These are phyloP conservation scores for Saussurea involucrata DNA, from an alignment of 129 eudicot species.

Conservation along the genomic window DNA sequence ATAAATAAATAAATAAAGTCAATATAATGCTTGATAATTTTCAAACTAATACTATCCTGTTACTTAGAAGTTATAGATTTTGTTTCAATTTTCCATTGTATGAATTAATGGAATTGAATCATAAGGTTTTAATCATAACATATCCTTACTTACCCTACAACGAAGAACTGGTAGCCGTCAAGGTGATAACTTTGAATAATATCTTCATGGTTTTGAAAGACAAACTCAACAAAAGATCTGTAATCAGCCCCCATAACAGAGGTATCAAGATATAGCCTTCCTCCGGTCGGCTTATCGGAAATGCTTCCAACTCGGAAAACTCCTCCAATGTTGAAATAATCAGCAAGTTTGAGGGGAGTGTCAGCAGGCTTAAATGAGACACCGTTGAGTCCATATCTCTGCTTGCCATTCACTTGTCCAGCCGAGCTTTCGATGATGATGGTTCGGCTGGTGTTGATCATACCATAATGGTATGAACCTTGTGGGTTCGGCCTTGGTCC, in stretches of 20 bases:
- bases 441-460: conserved; percentile 68
- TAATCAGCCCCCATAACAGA: conserved; percentile 76
- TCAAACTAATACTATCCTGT: background rate
- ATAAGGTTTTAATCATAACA: background rate
- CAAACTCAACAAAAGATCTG: conserved; percentile 71
- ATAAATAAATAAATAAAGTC: too few relatives aligned
- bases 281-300: conserved; percentile 45
- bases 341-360: conserved; percentile 87
- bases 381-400: conserved; percentile 78
- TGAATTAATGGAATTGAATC: background rate
- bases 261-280: conserved; percentile 65
- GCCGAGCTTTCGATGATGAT: conserved; percentile 69
- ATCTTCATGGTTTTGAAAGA: conserved; percentile 62
- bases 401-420: conserved; percentile 67
- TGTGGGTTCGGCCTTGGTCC: conserved; percentile 99
- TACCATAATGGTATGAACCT: conserved; percentile 95
- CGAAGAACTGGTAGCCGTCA: conserved; percentile 83
- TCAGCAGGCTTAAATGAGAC: conserved; percentile 72
- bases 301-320: conserved; percentile 82
- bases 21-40: background rate
- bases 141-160: conserved; percentile 97
- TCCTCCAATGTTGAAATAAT: conserved; percentile 74
- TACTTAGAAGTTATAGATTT: background rate
- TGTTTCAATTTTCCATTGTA: background rate
- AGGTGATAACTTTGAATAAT: conserved; percentile 86